Conservation (phyloP, 2,329 filamentous ascomycete species). For the Lasiodiplodia theobromae region DNA sequence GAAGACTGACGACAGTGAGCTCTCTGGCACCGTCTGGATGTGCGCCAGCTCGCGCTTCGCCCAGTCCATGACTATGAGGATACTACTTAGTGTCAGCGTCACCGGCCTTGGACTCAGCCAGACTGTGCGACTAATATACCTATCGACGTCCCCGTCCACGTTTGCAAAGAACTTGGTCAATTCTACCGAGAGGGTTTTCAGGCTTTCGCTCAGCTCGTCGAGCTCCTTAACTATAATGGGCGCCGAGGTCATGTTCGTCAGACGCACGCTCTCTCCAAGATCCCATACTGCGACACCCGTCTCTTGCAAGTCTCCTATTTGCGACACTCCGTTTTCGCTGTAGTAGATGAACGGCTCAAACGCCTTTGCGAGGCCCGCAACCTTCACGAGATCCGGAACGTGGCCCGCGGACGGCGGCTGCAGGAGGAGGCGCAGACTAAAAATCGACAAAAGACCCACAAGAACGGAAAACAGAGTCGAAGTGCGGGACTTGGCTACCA, state of each 20-base stretch:
- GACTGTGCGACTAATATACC: conserved; percentile 53
- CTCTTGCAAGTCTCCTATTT: conserved; percentile 87
- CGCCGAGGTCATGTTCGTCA: conserved; percentile 89
- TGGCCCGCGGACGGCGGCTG: conserved; percentile 71
- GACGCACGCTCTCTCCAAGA: conserved; percentile 85
- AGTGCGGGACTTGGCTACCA: conserved; percentile 72
- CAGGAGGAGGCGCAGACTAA: conserved; percentile 70
- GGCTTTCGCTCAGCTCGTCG: conserved; percentile 82
- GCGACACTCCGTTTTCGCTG: conserved; percentile 84
- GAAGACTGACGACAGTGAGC: conserved; percentile 74
- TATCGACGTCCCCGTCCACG: conserved; percentile 91
- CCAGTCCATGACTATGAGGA: conserved; percentile 97
- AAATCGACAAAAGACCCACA: conserved; percentile 69
- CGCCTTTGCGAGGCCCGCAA: conserved; percentile 85
- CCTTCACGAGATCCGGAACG: conserved; percentile 86
- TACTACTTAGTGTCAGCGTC: conserved; percentile 57
- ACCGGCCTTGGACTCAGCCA: conserved; percentile 30
- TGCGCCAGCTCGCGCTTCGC: conserved; percentile 82
- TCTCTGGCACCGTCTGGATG: conserved; percentile 66
- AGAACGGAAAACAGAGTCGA: conserved; percentile 70
- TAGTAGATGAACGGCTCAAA: conserved; percentile 96
- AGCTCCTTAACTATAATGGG: conserved; percentile 85
- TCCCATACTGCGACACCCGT: conserved; percentile 96
- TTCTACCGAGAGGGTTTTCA: conserved; percentile 84
- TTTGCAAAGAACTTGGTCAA: conserved; percentile 92